A percentile compares a stretch with the other conserved stretches of the same genome.
Conservation (phyloP, 2,329 filamentous ascomycete species). For the Ceratocystis cacaofunesta region DNA sequence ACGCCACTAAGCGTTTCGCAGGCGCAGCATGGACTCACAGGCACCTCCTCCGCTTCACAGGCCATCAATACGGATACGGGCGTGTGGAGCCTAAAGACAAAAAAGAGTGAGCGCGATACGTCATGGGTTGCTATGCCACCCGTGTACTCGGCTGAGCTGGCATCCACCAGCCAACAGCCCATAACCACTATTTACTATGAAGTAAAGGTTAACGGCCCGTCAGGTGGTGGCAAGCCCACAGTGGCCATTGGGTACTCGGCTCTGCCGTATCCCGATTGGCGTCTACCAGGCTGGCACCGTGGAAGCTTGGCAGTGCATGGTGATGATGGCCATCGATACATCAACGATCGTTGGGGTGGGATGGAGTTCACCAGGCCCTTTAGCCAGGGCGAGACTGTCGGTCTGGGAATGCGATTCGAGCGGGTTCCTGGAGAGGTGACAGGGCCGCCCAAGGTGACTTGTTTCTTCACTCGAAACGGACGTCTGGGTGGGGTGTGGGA, state of each 20-base stretch:
- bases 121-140: constrained; percentile 54
- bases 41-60: constrained; percentile 31
- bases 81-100: constrained; percentile 34
- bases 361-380: constrained; percentile 52
- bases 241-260: constrained; percentile 57
- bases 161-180: constrained; percentile 18
- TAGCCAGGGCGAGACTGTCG: constrained; percentile 48
- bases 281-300: constrained; percentile 69
- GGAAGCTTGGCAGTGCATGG: constrained; percentile 62
- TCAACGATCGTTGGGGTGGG: constrained; percentile 63
- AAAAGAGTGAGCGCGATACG: constrained; percentile 38
- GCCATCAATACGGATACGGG: constrained; percentile 30
- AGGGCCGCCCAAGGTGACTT: constrained; percentile 34
- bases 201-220: constrained; percentile 38
- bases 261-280: constrained; percentile 61
- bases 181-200: constrained; percentile 52
- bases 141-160: constrained; percentile 44
- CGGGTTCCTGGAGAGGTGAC: constrained; percentile 23
- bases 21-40: constrained; percentile 30
- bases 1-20: neutral
- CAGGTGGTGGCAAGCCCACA: constrained; percentile 20
- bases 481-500: constrained; percentile 48
- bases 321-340: constrained; percentile 62
- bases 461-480: constrained; percentile 61
- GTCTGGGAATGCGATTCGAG: constrained; percentile 53